phyloP scores from a whole-genome alignment of 2,329 filamentous ascomycete genomes.

The Trichoderma sp. region DNA sequence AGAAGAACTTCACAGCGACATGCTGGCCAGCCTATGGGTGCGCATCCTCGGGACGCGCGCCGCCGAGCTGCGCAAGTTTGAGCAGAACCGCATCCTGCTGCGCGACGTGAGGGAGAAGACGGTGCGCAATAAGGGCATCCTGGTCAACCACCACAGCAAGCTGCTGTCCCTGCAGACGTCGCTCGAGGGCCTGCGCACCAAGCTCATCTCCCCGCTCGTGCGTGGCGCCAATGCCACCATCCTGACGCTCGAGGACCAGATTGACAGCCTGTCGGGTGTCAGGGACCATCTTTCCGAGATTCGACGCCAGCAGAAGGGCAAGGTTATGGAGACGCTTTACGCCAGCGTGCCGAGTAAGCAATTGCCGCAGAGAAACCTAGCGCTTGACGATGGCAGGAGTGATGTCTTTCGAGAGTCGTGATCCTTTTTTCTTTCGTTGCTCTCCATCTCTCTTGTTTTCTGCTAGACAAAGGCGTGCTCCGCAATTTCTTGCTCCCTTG shows the following conservation, averaged over 20 bases:
- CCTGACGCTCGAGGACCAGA: slow-evolving; percentile 80
- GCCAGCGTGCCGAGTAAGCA: slow-evolving; percentile 45
- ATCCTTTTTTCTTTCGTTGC: background rate
- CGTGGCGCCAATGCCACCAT: slow-evolving; percentile 67
- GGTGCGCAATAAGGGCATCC: slow-evolving; percentile 80
- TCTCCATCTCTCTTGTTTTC: background rate
- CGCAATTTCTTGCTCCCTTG: background rate
- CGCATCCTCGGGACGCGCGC: slow-evolving; percentile 77
- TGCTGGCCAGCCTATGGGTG: slow-evolving; percentile 83
- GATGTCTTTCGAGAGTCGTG: slow-evolving; percentile 18
- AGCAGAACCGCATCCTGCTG: slow-evolving; percentile 82
- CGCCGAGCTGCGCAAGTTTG: slow-evolving; percentile 79
- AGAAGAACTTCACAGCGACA: slow-evolving; percentile 76
- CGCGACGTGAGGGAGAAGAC: slow-evolving; percentile 79
- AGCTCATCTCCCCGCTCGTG: slow-evolving; percentile 82
- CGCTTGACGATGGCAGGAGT: slow-evolving; percentile 12
- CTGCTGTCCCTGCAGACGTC: slow-evolving; percentile 83
- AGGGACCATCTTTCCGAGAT: slow-evolving; percentile 76
- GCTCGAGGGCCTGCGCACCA: slow-evolving; percentile 79
- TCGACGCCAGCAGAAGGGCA: slow-evolving; percentile 77
- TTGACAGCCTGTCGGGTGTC: slow-evolving; percentile 77
- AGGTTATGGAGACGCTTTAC: slow-evolving; percentile 79
- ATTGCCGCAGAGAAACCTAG: background rate
- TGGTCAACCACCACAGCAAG: slow-evolving; percentile 84
- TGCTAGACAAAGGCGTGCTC: background rate